Base-by-base conservation (phyloP, 495 filamentous ascomycete species). In the Penicillium egyptiacum region DNA sequence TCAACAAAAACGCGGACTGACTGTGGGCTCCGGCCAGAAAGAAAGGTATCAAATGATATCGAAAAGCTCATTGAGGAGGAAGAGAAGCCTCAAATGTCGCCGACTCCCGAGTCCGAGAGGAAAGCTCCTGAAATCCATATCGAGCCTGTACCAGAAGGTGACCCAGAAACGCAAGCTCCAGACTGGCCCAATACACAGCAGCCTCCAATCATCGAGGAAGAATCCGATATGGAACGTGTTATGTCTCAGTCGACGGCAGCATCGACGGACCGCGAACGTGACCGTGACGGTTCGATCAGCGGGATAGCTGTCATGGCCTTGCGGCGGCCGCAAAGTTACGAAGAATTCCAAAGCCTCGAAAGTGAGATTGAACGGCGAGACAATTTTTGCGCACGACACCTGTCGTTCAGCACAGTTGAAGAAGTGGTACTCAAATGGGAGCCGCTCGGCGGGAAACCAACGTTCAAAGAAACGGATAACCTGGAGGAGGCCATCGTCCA, bases 351-450 rank as follows among this genome's bases (percentile, higher is more conserved):
- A 16, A 55, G 30, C 2, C 35, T 25, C 23, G 57, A 70, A 61
- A 64, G 64, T 25, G 62, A 61, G 9, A 47, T 55, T 33, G 52
- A 64, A 35, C 63, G 64, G 3, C 55, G 65, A 42, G 61, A 73
- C 11, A 60, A 68, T 8, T 67, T 78, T 12, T 95, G 85, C 81
- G 84, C 92, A 0, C 84, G 91, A 5, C 88, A 91, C 50, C 76
- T 98, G 55, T 96, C 91, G 5, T 98, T 98, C 67, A 89, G 87
- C 59, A 80, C 85, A 41, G 92, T 92, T n/a, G 90, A 95, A 70
- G 91, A 96, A 57, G 91, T 87, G 30, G 71, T 96, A 4, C 78
- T 96, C n/a, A 73, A 68, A 22, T 94, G 90, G 88, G 70, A 81
- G n/a, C 77, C 63, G 1, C 37, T 75, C 16, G 66, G 80, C 40